Conservation (phyloP, 306 rosid species). For the Quercus agrifolia region DNA sequence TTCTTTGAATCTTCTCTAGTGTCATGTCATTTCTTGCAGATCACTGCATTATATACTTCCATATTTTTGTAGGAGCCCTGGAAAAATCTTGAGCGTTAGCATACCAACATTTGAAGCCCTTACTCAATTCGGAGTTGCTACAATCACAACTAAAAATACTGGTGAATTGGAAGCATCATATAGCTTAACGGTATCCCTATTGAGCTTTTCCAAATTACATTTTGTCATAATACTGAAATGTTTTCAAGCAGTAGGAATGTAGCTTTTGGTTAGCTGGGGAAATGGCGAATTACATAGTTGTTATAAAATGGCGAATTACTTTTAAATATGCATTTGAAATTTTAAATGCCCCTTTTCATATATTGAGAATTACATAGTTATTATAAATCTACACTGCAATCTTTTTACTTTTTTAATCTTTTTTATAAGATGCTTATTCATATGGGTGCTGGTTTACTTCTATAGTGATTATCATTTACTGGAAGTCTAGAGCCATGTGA, state of each 20-base stretch:
- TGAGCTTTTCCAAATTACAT: conserved; percentile 14
- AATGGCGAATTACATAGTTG: not conserved
- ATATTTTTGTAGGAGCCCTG: conserved; percentile 70
- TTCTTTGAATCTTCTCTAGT: not conserved
- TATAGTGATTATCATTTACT: not conserved
- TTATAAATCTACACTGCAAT: not conserved
- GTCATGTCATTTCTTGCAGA: not conserved
- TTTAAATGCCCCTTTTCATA: not conserved
- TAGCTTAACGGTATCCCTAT: conserved; percentile 74
- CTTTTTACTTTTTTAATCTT: not conserved
- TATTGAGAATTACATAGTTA: not conserved
- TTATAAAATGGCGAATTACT: not conserved
- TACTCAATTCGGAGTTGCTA: conserved; percentile 83
- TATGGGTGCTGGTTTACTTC: not conserved
- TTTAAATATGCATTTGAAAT: not conserved
- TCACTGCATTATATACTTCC: not conserved
- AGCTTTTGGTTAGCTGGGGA: not conserved
- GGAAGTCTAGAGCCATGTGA: not conserved
- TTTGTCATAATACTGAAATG: not conserved
- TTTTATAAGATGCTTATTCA: not conserved
- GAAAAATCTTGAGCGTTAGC: conserved; percentile 73
- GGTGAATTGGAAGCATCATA: conserved; percentile 97
- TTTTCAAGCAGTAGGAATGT: not conserved
- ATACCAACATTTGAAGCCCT: conserved; percentile 86
- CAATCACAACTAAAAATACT: conserved; percentile 68